Percentiles rank a stretch among this genome's conserved stretches.
phyloP scores from a whole-genome alignment of 2,329 filamentous ascomycete genomes.

The Claviceps paspali region DNA sequence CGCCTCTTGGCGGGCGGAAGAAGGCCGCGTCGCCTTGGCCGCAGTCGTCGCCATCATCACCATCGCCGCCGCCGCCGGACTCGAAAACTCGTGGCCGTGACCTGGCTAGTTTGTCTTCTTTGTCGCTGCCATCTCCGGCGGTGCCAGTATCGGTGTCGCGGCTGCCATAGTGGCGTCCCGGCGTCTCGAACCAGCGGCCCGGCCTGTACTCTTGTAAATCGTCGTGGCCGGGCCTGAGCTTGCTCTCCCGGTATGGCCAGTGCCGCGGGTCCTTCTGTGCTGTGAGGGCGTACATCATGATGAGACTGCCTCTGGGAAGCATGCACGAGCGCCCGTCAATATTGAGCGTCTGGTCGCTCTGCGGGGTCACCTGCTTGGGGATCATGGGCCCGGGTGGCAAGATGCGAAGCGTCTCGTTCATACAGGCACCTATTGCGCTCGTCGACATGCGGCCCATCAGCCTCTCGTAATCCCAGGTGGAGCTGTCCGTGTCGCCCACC shows the following conservation, averaged over 20 bases:
- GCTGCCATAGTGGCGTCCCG: conserved; percentile 3
- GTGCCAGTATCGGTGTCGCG: too few species aligned
- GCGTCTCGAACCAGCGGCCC: conserved; percentile 51
- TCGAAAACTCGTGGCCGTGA: conserved; percentile 11
- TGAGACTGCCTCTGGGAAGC: conserved; percentile 38
- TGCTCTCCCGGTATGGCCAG: conserved; percentile 44
- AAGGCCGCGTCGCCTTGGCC: conserved; percentile 43
- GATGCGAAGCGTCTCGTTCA: conserved; percentile 64
- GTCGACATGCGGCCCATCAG: conserved; percentile 50
- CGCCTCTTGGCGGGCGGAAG: conserved; percentile 41
- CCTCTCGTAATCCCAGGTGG: conserved; percentile 56
- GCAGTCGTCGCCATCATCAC: conserved; percentile 29
- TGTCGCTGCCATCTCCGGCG: too few species aligned
- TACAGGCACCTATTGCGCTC: conserved; percentile 55
- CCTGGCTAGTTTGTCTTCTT: too few species aligned
- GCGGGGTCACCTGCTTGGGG: conserved; percentile 45
- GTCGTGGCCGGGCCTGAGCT: conserved; percentile 24
- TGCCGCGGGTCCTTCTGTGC: conserved; percentile 55
- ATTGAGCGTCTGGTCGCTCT: conserved; percentile 38
- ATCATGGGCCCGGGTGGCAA: conserved; percentile 57
- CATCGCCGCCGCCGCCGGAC: conserved; percentile 13
- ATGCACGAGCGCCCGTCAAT: conserved; percentile 42
- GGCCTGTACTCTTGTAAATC: conserved; percentile 57
- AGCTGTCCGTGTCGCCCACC: conserved; percentile 40
- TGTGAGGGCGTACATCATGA: conserved; percentile 40